Conservation (phyloP, 2,329 filamentous ascomycete species). For the Thermomyces lanuginosus region DNA sequence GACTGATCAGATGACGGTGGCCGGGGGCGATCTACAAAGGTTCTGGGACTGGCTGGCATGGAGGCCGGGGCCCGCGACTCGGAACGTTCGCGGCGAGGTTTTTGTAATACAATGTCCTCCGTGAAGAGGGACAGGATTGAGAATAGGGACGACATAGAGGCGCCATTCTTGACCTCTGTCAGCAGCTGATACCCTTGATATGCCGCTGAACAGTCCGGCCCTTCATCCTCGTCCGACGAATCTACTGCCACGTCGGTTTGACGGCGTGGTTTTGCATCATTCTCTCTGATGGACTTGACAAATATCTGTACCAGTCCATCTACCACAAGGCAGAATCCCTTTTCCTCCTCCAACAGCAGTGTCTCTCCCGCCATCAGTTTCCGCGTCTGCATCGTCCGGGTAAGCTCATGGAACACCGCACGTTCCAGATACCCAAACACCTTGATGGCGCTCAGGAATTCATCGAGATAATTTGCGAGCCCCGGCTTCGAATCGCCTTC, state of each 20-base stretch:
- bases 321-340: constrained; percentile 93
- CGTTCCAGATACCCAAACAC: constrained; percentile 95
- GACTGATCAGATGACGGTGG: constrained; percentile 10
- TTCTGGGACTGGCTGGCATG: constrained; percentile 22
- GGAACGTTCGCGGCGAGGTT: constrained; percentile 40
- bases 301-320: constrained; percentile 96
- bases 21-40: constrained; percentile 15
- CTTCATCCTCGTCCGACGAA: constrained; percentile 54
- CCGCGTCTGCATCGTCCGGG: constrained; percentile 91
- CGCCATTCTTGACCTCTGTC: constrained; percentile 93
- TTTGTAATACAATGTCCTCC: constrained; percentile 70
- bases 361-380: constrained; percentile 95
- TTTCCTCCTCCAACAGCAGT: constrained; percentile 86
- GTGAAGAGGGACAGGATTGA: constrained; percentile 95
- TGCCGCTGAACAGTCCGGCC: constrained; percentile 36
- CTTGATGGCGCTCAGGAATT: constrained; percentile 96
- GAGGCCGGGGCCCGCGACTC: constrained; percentile 22
- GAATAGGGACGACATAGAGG: constrained; percentile 95
- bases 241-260: constrained; percentile 28
- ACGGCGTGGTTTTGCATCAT: constrained; percentile 22
- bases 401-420: constrained; percentile 94
- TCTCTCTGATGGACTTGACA: constrained; percentile 62
- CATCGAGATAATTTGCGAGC: constrained; percentile 88
- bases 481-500: constrained; percentile 82
- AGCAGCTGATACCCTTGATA: constrained; percentile 85